Conservation (phyloP, 805 yeast species). For the Metschnikowia dekortorum region DNA sequence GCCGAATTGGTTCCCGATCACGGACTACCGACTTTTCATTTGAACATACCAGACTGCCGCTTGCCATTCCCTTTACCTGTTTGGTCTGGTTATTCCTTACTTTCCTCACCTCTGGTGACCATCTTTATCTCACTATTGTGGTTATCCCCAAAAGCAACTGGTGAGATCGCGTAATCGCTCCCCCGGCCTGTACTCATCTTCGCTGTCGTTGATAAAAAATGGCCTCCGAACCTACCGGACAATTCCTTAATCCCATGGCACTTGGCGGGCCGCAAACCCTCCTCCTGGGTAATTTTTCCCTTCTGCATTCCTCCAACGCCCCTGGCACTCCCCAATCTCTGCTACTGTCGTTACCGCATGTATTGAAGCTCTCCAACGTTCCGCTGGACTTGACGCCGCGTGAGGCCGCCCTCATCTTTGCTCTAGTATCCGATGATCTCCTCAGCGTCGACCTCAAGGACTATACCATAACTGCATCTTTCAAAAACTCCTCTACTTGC, state of each 20-base stretch:
- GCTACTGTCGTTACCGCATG: conserved; percentile 3
- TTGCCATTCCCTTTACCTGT: background rate
- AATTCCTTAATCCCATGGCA: conserved; percentile 11
- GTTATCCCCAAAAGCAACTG: background rate
- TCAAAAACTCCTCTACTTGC: conserved; percentile 36
- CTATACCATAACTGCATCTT: conserved; percentile 29
- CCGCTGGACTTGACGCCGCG: conserved; percentile 62
- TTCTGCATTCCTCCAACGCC: conserved; percentile 1
- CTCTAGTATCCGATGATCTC: conserved; percentile 62
- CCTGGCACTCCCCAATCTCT: conserved; percentile 1
- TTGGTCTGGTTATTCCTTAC: no score
- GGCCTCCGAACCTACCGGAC: conserved; percentile 14
- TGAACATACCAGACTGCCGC: background rate
- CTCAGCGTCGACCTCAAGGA: conserved; percentile 45
- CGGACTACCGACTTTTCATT: background rate
- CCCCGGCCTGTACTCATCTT: background rate
- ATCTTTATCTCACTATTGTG: no score
- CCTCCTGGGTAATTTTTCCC: conserved; percentile 3
- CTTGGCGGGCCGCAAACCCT: conserved; percentile 6
- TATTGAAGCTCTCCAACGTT: conserved; percentile 42
- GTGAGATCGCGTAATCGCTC: background rate
- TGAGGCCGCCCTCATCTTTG: conserved; percentile 64
- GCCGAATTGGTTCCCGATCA: background rate
- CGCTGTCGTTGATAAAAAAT: background rate
- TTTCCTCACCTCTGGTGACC: no score